A percentile compares a stretch with the other conserved stretches of the same genome.
phyloP scores from a whole-genome alignment of 2,329 filamentous ascomycete genomes.

The Pseudocercospora eumusae region DNA sequence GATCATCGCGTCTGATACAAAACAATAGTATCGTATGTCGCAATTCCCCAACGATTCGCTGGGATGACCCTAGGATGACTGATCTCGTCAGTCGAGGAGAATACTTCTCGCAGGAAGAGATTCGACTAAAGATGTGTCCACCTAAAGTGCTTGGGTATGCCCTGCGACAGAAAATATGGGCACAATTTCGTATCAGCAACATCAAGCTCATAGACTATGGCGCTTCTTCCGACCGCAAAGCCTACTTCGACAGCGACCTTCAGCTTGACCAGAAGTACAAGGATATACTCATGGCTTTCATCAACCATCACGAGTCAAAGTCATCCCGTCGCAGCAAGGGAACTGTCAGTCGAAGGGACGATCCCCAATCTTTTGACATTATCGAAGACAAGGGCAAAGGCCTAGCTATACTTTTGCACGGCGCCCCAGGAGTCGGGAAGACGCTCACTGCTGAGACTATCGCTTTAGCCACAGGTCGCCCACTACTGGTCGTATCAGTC shows the following conservation, averaged over 20 bases:
- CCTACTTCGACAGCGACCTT: slow-evolving; percentile 9
- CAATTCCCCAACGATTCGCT: neutral
- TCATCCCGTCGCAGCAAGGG: neutral
- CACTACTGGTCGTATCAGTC: slow-evolving; percentile 43
- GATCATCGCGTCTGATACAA: neutral
- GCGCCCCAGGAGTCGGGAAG: slow-evolving; percentile 44
- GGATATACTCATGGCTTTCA: slow-evolving; percentile 4
- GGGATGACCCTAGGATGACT: no score
- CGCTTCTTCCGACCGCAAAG: neutral
- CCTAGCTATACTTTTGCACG: slow-evolving; percentile 41
- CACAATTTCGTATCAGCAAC: slow-evolving; percentile 11
- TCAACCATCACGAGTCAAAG: neutral
- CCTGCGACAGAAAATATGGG: slow-evolving; percentile 14
- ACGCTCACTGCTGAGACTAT: slow-evolving; percentile 43
- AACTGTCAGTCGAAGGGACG: neutral
- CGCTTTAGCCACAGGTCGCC: slow-evolving; percentile 39
- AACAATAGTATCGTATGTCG: neutral
- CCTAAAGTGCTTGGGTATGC: slow-evolving; percentile 14
- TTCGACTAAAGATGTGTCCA: slow-evolving; percentile 11
- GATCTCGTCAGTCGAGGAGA: no score
- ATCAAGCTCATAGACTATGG: neutral
- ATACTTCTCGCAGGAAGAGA: neutral
- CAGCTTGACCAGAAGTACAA: slow-evolving; percentile 16
- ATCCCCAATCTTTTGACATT: slow-evolving; percentile 7
- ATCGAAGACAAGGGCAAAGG: slow-evolving; percentile 31